Conservation (phyloP, 2,329 filamentous ascomycete species). For the Colletotrichum chlorophyti region DNA sequence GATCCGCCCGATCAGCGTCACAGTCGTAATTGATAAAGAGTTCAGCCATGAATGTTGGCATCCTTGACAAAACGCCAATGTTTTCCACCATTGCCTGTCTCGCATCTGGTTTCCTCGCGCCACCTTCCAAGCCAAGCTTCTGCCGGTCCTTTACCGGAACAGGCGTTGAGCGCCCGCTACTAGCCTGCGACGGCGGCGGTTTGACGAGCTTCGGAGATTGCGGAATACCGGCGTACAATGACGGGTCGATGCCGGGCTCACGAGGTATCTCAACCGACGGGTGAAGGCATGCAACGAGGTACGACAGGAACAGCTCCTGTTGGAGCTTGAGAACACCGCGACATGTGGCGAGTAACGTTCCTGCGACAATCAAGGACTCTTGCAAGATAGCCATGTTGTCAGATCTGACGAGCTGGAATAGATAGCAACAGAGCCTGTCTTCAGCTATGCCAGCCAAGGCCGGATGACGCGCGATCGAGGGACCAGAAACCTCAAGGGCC, state of each 20-base stretch:
- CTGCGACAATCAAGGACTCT: conserved; percentile 89
- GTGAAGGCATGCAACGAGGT: conserved; percentile 91
- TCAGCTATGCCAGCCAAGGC: conserved; percentile 87
- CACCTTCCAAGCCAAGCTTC: conserved; percentile 90
- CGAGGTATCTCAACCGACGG: conserved; percentile 92
- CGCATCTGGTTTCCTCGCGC: conserved; percentile 89
- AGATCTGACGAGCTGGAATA: conserved; percentile 95
- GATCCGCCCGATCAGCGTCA: conserved; percentile 86
- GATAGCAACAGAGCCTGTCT: conserved; percentile 89
- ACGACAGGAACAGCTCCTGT: conserved; percentile 94
- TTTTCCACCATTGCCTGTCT: conserved; percentile 98
- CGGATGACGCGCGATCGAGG: conserved; percentile 92
- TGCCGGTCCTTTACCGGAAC: conserved; percentile 92
- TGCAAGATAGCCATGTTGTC: conserved; percentile 96
- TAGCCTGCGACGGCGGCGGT: conserved; percentile 72
- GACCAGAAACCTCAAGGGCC: conserved; percentile 92
- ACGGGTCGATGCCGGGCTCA: conserved; percentile 88
- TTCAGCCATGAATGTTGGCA: conserved; percentile 94
- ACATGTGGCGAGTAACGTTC: conserved; percentile 89
- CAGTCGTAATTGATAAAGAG: conserved; percentile 99
- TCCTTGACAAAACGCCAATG: conserved; percentile 87
- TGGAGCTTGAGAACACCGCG: conserved; percentile 91
- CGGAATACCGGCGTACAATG: conserved; percentile 90
- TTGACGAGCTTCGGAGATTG: conserved; percentile 89
- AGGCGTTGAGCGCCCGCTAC: conserved; percentile 86